Base-by-base conservation (phyloP, 2,329 filamentous ascomycete genomes). In the Xylariaceae sp. region DNA sequence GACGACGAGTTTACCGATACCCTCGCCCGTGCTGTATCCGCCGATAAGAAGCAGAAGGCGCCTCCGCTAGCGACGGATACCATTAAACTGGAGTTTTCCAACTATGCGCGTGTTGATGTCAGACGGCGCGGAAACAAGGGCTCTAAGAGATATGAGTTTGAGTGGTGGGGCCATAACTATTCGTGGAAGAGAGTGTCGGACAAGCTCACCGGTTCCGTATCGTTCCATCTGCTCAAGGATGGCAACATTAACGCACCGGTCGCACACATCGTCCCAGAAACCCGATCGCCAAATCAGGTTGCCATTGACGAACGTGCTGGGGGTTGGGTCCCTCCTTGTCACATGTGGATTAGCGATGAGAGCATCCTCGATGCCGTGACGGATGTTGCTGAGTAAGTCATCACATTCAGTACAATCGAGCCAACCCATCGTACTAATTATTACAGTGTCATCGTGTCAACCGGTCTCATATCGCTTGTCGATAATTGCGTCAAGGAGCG, bases 11-110 rank as follows among this genome's bases (percentile, higher is more conserved):
- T 67, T 23, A 53, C 64, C 12, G 67, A 62, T 56, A 57, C 66
- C 47, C 63, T 67, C 58, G 59, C 63, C 20, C 66, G 67, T n/a
- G n/a, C n/a, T n/a, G n/a, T n/a, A n/a, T n/a, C n/a, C 26, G 59
- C 66, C 59, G 68, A 73, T 51, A 58, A 65, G 49, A 67, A 68
- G 40, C 56, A 65, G 23, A 71, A 70, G 54, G 67, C 72, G 20
- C 76, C 71, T 51, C 73, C 75, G 41, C 66, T 79, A 44, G 84
- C 90, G 18, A 90, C 88, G 55, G 91, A 96, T 72, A 88, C 83
- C 37, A 89, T 93, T 71, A 90, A 92, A 74, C 83, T 99, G 32
- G 93, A 98, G 71, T 99, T 97, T 72, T 96, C 91, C 63, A 99
- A 98, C 77, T 99, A 99, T 71, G 93, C 93, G 2, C 91, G 95